Conservation (phyloP, 768 basidiomycete genomes). For the Tulasnella sp. region DNA sequence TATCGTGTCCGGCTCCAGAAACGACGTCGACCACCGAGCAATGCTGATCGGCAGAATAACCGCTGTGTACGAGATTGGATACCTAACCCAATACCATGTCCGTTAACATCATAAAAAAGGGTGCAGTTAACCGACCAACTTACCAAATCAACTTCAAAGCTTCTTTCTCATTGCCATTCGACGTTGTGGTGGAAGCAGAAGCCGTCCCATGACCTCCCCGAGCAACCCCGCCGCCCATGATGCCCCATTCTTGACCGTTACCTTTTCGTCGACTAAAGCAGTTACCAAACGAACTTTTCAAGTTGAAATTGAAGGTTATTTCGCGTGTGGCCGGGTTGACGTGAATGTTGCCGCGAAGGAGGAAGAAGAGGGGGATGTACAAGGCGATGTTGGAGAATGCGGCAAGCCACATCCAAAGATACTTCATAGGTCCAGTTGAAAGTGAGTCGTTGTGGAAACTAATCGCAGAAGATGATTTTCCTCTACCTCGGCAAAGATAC, state of each 20-base stretch:
- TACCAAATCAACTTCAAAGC: constrained; percentile 24
- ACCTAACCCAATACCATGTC: not conserved
- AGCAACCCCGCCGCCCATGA: not conserved
- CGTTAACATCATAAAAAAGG: not conserved
- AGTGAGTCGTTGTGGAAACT: not conserved
- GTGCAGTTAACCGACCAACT: not conserved
- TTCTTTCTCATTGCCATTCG: not conserved
- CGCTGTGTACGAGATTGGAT: constrained; percentile 19
- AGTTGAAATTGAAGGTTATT: constrained; percentile 18
- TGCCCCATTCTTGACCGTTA: not conserved
- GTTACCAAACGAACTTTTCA: not conserved
- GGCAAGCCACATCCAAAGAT: constrained; percentile 23
- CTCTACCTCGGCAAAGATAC: constrained; percentile 20
- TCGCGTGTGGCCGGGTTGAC: constrained; percentile 20
- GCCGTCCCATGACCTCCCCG: not conserved
- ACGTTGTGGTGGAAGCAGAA: not conserved
- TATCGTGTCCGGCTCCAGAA: not conserved
- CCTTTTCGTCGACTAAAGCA: constrained; percentile 16
- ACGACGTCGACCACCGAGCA: constrained; percentile 15
- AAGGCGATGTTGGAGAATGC: constrained; percentile 16
- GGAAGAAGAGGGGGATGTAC: constrained; percentile 24
- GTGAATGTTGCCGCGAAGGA: constrained; percentile 26
- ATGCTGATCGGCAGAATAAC: constrained; percentile 22
- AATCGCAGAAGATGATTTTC: not conserved
- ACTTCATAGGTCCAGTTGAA: not conserved